These are phyloP conservation scores for Oenanthe javanica DNA, from an alignment of 140 eudicot genomes.

Conservation along the genomic window DNA sequence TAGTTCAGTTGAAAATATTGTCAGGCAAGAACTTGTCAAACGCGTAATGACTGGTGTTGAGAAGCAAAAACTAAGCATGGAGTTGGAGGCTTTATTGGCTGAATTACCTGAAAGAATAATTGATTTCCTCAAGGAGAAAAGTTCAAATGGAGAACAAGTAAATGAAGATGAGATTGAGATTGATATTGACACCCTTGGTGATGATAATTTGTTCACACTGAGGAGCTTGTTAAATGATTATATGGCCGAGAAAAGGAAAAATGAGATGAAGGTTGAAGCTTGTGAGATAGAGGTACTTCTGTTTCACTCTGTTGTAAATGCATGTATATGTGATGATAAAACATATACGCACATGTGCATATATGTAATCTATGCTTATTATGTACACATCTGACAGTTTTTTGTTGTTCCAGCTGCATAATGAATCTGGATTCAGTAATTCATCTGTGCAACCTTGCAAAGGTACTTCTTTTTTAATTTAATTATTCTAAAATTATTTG, in stretches of 20 bases:
- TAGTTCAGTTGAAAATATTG: slow-evolving; percentile 23
- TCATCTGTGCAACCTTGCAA: slow-evolving; percentile 50
- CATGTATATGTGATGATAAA: not conserved
- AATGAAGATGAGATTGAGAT: slow-evolving; percentile 83
- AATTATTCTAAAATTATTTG: not conserved
- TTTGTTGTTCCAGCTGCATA: slow-evolving; percentile 39
- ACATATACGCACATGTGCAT: not conserved
- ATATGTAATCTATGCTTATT: not conserved
- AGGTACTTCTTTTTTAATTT: slow-evolving; percentile 30
- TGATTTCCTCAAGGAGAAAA: slow-evolving; percentile 56
- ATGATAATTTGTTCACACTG: slow-evolving; percentile 52
- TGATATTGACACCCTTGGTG: slow-evolving; percentile 56
- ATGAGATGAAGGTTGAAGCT: slow-evolving; percentile 24
- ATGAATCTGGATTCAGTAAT: slow-evolving; percentile 65
- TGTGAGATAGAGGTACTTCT: slow-evolving; percentile 57
- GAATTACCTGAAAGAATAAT: slow-evolving; percentile 72
- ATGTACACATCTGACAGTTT: not conserved
- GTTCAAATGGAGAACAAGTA: slow-evolving; percentile 38
- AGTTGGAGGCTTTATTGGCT: slow-evolving; percentile 44
- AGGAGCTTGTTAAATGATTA: slow-evolving; percentile 70
- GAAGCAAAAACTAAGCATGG: slow-evolving; percentile 47
- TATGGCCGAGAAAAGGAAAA: slow-evolving; percentile 44
- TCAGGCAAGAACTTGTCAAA: slow-evolving; percentile 44
- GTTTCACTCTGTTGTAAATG: not conserved
- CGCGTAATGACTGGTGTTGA: slow-evolving; percentile 57